Conservation (phyloP, 176 grass and related monocot genomes). For the Poa annua region DNA sequence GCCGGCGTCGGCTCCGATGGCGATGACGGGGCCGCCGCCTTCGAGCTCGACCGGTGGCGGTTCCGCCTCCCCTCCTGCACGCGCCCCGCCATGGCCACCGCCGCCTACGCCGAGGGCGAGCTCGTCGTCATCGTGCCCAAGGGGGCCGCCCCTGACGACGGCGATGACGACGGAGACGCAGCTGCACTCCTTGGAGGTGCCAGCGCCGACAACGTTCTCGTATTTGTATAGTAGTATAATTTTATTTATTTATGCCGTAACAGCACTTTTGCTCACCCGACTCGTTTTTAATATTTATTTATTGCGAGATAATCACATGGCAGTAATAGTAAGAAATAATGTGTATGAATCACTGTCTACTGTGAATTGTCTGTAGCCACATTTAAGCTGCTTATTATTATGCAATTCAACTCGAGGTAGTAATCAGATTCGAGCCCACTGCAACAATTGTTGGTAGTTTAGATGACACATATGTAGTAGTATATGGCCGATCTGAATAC, state of each 20-base stretch:
- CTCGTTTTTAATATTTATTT: conserved; percentile 41
- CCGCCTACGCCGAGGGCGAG: conserved; percentile 75
- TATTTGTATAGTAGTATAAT: conserved; percentile 54
- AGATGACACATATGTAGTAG: background rate
- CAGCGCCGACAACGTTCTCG: conserved; percentile 39
- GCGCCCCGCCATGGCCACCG: conserved; percentile 78
- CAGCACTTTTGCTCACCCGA: conserved; percentile 35
- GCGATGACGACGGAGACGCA: background rate
- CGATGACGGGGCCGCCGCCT: conserved; percentile 45
- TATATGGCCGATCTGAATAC: background rate
- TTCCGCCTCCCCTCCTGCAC: conserved; percentile 87
- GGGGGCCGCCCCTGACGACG: conserved; percentile 44
- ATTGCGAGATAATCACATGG: conserved; percentile 31
- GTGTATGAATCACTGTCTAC: conserved; percentile 12
- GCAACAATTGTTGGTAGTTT: background rate
- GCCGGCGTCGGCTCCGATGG: conserved; percentile 20
- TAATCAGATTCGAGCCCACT: background rate
- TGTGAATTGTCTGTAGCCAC: background rate
- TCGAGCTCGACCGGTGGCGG: conserved; percentile 90
- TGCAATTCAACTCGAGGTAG: background rate
- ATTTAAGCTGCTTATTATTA: conserved; percentile 1
- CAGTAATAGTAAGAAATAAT: conserved; percentile 38
- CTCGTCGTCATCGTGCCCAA: conserved; percentile 92
- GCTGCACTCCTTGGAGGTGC: conserved; percentile 15
- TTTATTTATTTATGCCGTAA: conserved; percentile 32